Evolutionary conservation across 768 basidiomycete genomes (phyloP).

Genomic region (Leccinum variicolor): DNA sequence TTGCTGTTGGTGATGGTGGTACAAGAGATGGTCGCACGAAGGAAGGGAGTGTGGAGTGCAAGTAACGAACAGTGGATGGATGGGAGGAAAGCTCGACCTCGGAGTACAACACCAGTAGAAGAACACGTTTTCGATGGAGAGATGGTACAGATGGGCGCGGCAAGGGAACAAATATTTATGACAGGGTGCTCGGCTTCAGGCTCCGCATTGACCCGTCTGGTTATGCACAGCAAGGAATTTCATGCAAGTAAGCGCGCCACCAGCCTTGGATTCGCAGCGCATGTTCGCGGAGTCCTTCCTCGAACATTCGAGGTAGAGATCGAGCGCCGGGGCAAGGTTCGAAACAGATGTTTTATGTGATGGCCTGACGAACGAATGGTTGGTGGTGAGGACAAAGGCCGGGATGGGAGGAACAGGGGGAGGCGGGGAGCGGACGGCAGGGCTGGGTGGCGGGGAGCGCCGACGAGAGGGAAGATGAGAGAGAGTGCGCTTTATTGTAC

Average conservation of each 20-base stretch:
- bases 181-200: slow-evolving; percentile 9
- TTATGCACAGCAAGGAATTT: slow-evolving; percentile 47
- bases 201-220: slow-evolving; percentile 16
- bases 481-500: slow-evolving; percentile 31
- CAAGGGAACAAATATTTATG: background rate
- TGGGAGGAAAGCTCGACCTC: background rate
- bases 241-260: slow-evolving; percentile 45
- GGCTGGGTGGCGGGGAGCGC: slow-evolving; percentile 51
- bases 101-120: slow-evolving; percentile 11
- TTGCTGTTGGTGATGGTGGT: slow-evolving; percentile 2
- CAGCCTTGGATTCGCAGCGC: slow-evolving; percentile 13
- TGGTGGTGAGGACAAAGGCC: slow-evolving; percentile 38
- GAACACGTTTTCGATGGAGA: slow-evolving; percentile 9
- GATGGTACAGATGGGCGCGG: slow-evolving; percentile 8
- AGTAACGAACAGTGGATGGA: background rate
- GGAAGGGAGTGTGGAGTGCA: background rate
- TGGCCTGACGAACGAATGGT: slow-evolving; percentile 28
- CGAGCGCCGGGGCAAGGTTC: background rate
- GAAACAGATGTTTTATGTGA: background rate
- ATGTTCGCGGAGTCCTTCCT: background rate
- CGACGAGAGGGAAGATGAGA: slow-evolving; percentile 35
- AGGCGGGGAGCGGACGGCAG: slow-evolving; percentile 38
- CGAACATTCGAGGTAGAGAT: slow-evolving; percentile 2
- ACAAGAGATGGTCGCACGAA: slow-evolving; percentile 6
- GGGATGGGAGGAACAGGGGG: slow-evolving; percentile 61